Conservation (phyloP, 352 stramenopile species). For the Globisporangium iwayamae region DNA sequence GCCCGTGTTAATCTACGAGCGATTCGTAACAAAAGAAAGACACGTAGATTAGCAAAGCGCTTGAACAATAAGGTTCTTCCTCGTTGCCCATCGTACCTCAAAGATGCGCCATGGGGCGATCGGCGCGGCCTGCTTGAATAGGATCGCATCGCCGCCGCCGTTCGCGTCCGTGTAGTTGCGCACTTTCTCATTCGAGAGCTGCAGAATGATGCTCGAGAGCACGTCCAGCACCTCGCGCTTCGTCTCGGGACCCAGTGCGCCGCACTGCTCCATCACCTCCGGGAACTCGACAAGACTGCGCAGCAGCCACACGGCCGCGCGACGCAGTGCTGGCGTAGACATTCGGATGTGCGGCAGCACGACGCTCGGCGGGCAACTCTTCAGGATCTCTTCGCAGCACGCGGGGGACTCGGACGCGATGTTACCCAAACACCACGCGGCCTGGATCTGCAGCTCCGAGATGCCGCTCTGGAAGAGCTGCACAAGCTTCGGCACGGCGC, state of each 20-base stretch:
- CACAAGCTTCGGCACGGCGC: slow-evolving; percentile 72
- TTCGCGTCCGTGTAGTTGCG: slow-evolving; percentile 53
- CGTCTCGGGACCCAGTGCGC: slow-evolving; percentile 38
- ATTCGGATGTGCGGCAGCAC: slow-evolving; percentile 85
- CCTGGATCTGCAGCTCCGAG: slow-evolving; percentile 86
- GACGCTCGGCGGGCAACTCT: slow-evolving; percentile 56
- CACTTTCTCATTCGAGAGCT: slow-evolving; percentile 78
- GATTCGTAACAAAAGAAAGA: no score
- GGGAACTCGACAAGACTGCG: slow-evolving; percentile 84
- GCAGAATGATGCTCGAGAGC: slow-evolving; percentile 67
- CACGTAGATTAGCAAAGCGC: no score
- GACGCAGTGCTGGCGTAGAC: slow-evolving; percentile 70
- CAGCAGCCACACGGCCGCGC: slow-evolving; percentile 78
- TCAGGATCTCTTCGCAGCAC: slow-evolving; percentile 74
- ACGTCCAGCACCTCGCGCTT: slow-evolving; percentile 76
- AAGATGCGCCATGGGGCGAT: slow-evolving; percentile 85
- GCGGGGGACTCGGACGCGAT: slow-evolving; percentile 72
- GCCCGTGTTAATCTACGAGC: slow-evolving; percentile 54
- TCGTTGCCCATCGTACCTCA: slow-evolving; percentile 31
- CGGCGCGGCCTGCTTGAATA: slow-evolving; percentile 50
- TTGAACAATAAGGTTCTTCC: not conserved
- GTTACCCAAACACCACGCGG: slow-evolving; percentile 84
- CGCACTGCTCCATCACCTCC: slow-evolving; percentile 58
- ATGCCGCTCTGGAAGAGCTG: slow-evolving; percentile 84
- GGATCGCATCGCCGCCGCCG: slow-evolving; percentile 36